Conservation (phyloP, 805 yeast genomes). For the Metschnikowia koreensis region DNA sequence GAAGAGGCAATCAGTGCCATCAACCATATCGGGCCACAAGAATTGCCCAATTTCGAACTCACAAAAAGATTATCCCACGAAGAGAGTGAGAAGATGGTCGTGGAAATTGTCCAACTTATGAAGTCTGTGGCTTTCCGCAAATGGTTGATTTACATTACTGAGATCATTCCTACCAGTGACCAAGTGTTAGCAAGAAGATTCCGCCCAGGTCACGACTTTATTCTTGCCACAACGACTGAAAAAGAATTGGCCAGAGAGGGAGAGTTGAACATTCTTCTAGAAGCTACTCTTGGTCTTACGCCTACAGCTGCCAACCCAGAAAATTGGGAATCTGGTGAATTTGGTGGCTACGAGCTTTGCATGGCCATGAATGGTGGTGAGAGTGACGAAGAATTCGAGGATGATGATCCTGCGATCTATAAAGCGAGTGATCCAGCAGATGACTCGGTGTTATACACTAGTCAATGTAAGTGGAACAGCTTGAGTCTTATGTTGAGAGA, state of each 20-base stretch:
- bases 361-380: slow-evolving; percentile 61
- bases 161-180: slow-evolving; percentile 59
- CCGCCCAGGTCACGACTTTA: slow-evolving; percentile 93
- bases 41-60: slow-evolving; percentile 55
- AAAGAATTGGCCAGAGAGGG: slow-evolving; percentile 35
- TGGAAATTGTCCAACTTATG: slow-evolving; percentile 57
- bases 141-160: slow-evolving; percentile 66
- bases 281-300: slow-evolving; percentile 79
- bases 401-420: slow-evolving; percentile 87
- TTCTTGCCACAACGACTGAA: slow-evolving; percentile 72
- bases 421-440: slow-evolving; percentile 51
- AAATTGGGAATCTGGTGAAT: slow-evolving; percentile 87
- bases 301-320: slow-evolving; percentile 54
- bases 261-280: slow-evolving; percentile 51
- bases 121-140: slow-evolving; percentile 61
- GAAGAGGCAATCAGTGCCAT: slow-evolving; percentile 29
- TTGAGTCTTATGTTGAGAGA: slow-evolving; percentile 78
- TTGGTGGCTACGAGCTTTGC: slow-evolving; percentile 92
- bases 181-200: slow-evolving; percentile 78
- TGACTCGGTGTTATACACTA: slow-evolving; percentile 74
- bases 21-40: slow-evolving; percentile 45
- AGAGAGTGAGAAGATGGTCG: slow-evolving; percentile 41
- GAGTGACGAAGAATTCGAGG: slow-evolving; percentile 45
- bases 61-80: slow-evolving; percentile 16
- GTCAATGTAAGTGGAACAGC: slow-evolving; percentile 82